Evolutionary conservation across 2,329 filamentous ascomycete genomes (phyloP).

Genomic region (Claviceps arundinis): DNA sequence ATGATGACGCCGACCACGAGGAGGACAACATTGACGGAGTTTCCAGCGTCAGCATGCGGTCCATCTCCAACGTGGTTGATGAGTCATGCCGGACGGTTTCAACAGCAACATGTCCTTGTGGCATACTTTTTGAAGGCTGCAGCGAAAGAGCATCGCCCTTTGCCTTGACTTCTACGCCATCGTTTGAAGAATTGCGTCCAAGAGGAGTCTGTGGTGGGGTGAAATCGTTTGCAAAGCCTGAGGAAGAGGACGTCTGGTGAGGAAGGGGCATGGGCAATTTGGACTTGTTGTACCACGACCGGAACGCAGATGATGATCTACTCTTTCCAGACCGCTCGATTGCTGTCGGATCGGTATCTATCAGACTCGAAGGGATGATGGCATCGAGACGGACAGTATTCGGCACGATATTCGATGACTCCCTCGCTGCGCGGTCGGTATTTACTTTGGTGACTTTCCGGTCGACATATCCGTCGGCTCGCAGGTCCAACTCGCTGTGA

Average conservation of each 20-base stretch:
- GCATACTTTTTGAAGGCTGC: constrained; percentile 28
- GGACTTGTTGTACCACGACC: constrained; percentile 42
- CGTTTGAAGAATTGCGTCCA: constrained; percentile 31
- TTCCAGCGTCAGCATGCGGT: constrained; percentile 21
- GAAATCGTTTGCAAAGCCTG: constrained; percentile 43
- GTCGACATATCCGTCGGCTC: constrained; percentile 9
- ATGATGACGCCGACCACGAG: constrained; percentile 15
- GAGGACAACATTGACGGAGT: constrained; percentile 30
- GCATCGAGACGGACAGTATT: constrained; percentile 10
- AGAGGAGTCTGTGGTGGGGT: constrained; percentile 33
- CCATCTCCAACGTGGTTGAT: constrained; percentile 19
- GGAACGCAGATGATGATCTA: constrained; percentile 41
- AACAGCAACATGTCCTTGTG: background rate
- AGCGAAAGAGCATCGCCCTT: constrained; percentile 34
- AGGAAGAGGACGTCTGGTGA: constrained; percentile 45
- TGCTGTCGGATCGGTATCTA: constrained; percentile 18
- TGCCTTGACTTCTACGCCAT: constrained; percentile 10
- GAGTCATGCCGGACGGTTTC: background rate
- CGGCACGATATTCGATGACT: constrained; percentile 32
- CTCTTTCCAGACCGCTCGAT: constrained; percentile 32
- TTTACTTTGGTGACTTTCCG: constrained; percentile 11
- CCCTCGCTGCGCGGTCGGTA: constrained; percentile 23
- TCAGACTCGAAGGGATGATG: constrained; percentile 1
- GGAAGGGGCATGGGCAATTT: constrained; percentile 43
- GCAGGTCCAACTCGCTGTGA: constrained; percentile 12